A percentile compares a stretch with the other conserved stretches of the same genome.
Conservation (phyloP, 352 stramenopile genomes). For the Phytophthora litchii region DNA sequence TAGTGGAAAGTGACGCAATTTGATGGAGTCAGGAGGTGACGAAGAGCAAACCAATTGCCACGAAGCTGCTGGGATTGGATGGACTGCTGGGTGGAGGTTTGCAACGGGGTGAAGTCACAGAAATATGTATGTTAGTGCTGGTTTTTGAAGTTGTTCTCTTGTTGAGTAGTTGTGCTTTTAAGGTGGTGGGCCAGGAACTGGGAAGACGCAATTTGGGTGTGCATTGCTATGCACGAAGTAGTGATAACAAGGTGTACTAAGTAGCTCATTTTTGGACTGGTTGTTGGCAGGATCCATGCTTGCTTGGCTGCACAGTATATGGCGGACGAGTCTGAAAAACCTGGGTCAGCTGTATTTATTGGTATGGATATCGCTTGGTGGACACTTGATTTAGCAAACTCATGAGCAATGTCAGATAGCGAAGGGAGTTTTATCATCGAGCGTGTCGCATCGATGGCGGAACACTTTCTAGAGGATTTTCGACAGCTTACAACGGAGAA, state of each 20-base stretch:
- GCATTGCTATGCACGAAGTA: neutral
- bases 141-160: neutral
- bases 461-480: slow-evolving; percentile 80
- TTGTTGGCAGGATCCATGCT: slow-evolving; percentile 58
- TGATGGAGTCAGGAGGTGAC: slow-evolving; percentile 36
- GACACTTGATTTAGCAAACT: neutral
- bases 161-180: neutral
- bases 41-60: slow-evolving; percentile 43
- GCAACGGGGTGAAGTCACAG: slow-evolving; percentile 70
- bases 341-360: slow-evolving; percentile 59
- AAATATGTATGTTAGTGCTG: slow-evolving; percentile 59
- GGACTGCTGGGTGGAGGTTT: slow-evolving; percentile 68
- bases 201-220: slow-evolving; percentile 82
- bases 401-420: slow-evolving; percentile 55
- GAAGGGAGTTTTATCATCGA: slow-evolving; percentile 94
- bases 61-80: slow-evolving; percentile 54
- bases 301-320: slow-evolving; percentile 66
- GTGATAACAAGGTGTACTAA: neutral
- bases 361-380: slow-evolving; percentile 31
- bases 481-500: slow-evolving; percentile 27
- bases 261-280: slow-evolving; percentile 1
- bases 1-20: neutral
- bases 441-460: slow-evolving; percentile 85
- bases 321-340: slow-evolving; percentile 16
- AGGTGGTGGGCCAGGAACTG: slow-evolving; percentile 68